Percentiles rank a stretch among this genome's conserved stretches.
Conservation (phyloP, 1,139 yeast species). For the Protomyces macrosporus region DNA sequence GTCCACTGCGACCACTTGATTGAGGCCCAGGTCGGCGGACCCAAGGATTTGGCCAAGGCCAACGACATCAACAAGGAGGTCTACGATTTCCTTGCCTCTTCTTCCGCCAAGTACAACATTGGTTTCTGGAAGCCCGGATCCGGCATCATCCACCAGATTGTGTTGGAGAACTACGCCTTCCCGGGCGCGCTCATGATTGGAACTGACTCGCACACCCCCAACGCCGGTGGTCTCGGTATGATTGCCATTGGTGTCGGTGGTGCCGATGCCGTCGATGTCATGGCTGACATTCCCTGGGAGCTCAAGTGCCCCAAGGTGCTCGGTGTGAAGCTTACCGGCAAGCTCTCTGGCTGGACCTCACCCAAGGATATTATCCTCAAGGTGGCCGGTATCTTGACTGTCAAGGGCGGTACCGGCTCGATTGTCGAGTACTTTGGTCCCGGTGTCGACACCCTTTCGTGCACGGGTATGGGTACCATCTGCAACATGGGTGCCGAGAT, state of each 20-base stretch:
- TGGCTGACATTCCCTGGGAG: conserved; percentile 96
- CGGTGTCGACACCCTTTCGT: conserved; percentile 91
- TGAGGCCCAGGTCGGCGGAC: conserved; percentile 94
- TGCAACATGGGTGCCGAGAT: conserved; percentile 99
- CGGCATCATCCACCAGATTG: conserved; percentile 97
- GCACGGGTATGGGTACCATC: conserved; percentile 99
- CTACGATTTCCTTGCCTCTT: conserved; percentile 85
- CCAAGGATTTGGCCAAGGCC: conserved; percentile 88
- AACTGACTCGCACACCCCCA: conserved; percentile 98
- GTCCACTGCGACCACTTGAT: conserved; percentile 99
- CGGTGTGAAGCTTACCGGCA: conserved; percentile 96
- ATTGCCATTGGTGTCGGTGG: conserved; percentile 99
- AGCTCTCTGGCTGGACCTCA: conserved; percentile 95
- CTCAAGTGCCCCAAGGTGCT: conserved; percentile 95
- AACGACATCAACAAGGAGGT: conserved; percentile 92
- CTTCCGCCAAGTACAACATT: conserved; percentile 95
- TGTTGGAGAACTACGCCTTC: conserved; percentile 94
- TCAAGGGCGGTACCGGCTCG: conserved; percentile 98
- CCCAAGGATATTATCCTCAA: conserved; percentile 96
- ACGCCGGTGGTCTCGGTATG: conserved; percentile 99
- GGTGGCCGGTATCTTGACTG: conserved; percentile 95
- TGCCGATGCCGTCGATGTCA: conserved; percentile 98
- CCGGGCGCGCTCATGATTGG: conserved; percentile 97
- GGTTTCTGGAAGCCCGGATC: conserved; percentile 99
- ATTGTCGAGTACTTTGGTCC: conserved; percentile 97